Conservation (phyloP, 2,329 filamentous ascomycete genomes). For the Phyllosticta citrichinensis region DNA sequence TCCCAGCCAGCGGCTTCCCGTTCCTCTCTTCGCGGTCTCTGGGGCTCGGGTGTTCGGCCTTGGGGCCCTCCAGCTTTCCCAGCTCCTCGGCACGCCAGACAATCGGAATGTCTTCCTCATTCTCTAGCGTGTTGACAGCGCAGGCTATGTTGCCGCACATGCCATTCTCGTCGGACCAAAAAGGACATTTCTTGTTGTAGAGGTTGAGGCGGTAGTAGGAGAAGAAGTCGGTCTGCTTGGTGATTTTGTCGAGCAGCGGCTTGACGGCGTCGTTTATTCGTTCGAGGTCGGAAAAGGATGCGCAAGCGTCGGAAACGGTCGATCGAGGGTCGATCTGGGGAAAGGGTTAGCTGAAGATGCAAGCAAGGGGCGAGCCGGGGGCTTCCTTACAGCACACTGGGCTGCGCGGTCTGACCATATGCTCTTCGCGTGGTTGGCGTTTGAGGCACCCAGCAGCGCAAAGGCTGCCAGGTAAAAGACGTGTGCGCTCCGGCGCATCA, state of each 20-base stretch:
- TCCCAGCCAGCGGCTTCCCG: conserved; percentile 66
- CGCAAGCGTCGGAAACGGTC: conserved; percentile 89
- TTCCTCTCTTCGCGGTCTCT: conserved; percentile 61
- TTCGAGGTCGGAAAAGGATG: conserved; percentile 86
- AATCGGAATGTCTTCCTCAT: conserved; percentile 84
- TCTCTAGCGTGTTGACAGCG: conserved; percentile 87
- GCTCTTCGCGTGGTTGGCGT: conserved; percentile 30
- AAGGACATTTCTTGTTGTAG: conserved; percentile 88
- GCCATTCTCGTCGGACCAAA: conserved; percentile 87
- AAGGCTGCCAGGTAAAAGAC: conserved; percentile 55
- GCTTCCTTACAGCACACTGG: conserved; percentile 46
- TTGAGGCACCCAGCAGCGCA: conserved; percentile 42
- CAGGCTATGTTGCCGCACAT: conserved; percentile 97
- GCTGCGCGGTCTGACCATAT: conserved; percentile 31
- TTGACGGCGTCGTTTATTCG: conserved; percentile 67
- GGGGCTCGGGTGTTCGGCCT: conserved; percentile 77
- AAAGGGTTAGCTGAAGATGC: conserved; percentile 11
- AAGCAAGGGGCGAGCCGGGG: conserved; percentile 14
- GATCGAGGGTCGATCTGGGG: conserved; percentile 73
- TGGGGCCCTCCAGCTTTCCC: conserved; percentile 83
- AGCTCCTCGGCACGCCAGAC: conserved; percentile 90
- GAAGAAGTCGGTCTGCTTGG: conserved; percentile 89
- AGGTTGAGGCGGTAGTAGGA: conserved; percentile 93
- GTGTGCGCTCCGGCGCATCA: conserved; percentile 44
- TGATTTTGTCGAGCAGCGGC: conserved; percentile 70